Evolutionary conservation across 352 stramenopile species (phyloP).

Genomic region (Pythium dissotocum): DNA sequence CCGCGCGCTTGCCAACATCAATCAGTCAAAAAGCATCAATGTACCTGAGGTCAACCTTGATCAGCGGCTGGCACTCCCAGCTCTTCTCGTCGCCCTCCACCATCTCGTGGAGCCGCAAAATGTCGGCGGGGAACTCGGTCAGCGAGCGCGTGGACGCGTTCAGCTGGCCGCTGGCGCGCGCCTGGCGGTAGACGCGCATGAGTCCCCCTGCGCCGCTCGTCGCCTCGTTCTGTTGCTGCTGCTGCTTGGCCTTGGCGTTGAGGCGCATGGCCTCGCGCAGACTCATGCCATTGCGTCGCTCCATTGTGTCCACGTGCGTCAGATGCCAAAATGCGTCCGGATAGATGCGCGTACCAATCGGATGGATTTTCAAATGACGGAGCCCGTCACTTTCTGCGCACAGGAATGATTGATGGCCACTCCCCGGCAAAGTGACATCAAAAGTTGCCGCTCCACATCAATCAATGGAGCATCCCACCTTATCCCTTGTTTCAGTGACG

Average conservation of each 20-base stretch:
- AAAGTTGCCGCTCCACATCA: constrained; percentile 10
- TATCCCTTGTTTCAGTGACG: constrained; percentile 6
- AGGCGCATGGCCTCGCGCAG: constrained; percentile 48
- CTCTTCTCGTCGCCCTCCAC: constrained; percentile 67
- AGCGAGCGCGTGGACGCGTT: constrained; percentile 67
- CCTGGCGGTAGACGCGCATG: constrained; percentile 47
- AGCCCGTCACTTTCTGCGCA: constrained; percentile 3
- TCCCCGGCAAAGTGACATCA: neutral
- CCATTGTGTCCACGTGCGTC: constrained; percentile 27
- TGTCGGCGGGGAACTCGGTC: constrained; percentile 50
- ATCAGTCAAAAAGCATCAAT: neutral
- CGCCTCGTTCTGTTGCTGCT: constrained; percentile 18
- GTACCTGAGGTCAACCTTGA: constrained; percentile 76
- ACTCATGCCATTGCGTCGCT: constrained; percentile 37
- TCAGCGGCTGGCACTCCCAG: constrained; percentile 69
- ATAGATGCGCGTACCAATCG: neutral
- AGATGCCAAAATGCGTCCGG: neutral
- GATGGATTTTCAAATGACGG: constrained; percentile 4
- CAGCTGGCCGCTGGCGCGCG: constrained; percentile 53
- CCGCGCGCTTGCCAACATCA: neutral
- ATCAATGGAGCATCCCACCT: constrained; percentile 20
- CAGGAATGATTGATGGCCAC: neutral
- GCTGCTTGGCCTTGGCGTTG: constrained; percentile 14
- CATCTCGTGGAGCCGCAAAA: constrained; percentile 63
- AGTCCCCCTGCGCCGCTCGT: constrained; percentile 14